These are phyloP conservation scores for Wickerhamiella occidentalis DNA, from an alignment of 805 yeast species.

Conservation along the genomic window DNA sequence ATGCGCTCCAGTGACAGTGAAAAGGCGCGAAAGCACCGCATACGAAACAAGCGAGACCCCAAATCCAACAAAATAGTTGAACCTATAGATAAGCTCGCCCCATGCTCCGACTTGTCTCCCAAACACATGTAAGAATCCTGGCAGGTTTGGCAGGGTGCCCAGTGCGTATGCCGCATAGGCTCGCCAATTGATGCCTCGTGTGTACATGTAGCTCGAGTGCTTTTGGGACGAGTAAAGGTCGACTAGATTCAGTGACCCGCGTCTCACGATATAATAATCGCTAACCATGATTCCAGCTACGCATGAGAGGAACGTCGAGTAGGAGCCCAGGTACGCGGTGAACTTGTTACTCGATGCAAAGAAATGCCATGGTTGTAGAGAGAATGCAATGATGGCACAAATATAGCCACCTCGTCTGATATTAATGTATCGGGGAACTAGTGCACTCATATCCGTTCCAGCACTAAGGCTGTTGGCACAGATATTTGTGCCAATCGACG, in stretches of 20 bases:
- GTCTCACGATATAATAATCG: slow-evolving; percentile 61
- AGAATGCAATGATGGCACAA: slow-evolving; percentile 58
- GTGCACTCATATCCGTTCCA: slow-evolving; percentile 38
- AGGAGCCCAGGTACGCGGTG: slow-evolving; percentile 69
- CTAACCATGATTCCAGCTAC: slow-evolving; percentile 58
- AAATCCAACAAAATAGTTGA: slow-evolving; percentile 67
- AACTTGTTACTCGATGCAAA: slow-evolving; percentile 57
- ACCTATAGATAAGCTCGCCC: slow-evolving; percentile 55
- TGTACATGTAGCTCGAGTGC: slow-evolving; percentile 42
- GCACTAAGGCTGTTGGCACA: slow-evolving; percentile 39
- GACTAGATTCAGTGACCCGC: slow-evolving; percentile 52
- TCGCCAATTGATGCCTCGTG: slow-evolving; percentile 69
- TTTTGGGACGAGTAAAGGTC: slow-evolving; percentile 48
- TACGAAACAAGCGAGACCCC: slow-evolving; percentile 44
- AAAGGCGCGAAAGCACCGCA: slow-evolving; percentile 29
- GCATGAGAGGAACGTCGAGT: slow-evolving; percentile 69
- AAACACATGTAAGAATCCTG: slow-evolving; percentile 72
- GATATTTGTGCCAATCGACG: slow-evolving; percentile 37
- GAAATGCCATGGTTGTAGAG: slow-evolving; percentile 77
- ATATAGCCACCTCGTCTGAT: slow-evolving; percentile 73
- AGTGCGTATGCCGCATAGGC: slow-evolving; percentile 68
- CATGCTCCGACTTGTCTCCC: slow-evolving; percentile 62
- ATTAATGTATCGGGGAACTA: slow-evolving; percentile 36
- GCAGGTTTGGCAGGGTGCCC: slow-evolving; percentile 73
- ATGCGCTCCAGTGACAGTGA: slow-evolving; percentile 16